Base-by-base conservation (phyloP, 768 basidiomycete species). In the Tephrocybe rancida region DNA sequence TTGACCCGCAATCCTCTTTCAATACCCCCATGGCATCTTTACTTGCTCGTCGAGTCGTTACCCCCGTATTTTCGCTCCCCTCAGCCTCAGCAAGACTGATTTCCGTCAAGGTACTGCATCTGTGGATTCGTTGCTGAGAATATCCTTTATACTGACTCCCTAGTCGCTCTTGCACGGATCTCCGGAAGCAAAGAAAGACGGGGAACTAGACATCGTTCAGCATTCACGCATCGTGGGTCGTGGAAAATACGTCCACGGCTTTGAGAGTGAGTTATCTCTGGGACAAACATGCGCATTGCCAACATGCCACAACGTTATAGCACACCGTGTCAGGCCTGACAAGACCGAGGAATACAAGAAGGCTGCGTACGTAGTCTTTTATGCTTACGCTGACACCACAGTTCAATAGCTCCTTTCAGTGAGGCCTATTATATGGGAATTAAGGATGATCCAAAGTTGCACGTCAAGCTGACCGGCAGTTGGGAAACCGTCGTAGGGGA, bases 161-260 rank as follows among this genome's bases (percentile, higher is more conserved):
- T 70, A 95, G 93, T 84, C 89, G 18, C 68, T 99, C 50, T 75
- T 99, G 53, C 95, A 98, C 70, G 97, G 97, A n/a, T 95, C 92
- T 26, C 86, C 86, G 42, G 87, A 94, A 64, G 95, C 95, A 41
- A 89, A 91, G 72, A 78, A 81, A 63, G 91, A 86, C 39, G 90
- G 93, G 35, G 90, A 91, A 45, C 71, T 84, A 32, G 87, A 88
- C 52, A 73, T 81, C 41, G 82, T 83, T 52, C 91, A 95, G 64
- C 95, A 98, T 68, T 95, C 92, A 2, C 81, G 85, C 61, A 72
- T 95, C 7, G 88, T 99, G 35, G 96, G 92, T 29, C 78, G 96
- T 54, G 93, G 95, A 42, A 98, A 98, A 78, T 95, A 95, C 67
- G 81, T 95, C 29, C 94, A 96, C 68, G 90, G 87, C 11, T 86